A percentile compares a stretch with the other conserved stretches of the same genome.
Evolutionary conservation across 2,329 filamentous ascomycete species (phyloP).

Genomic region (Fusarium sp.): DNA sequence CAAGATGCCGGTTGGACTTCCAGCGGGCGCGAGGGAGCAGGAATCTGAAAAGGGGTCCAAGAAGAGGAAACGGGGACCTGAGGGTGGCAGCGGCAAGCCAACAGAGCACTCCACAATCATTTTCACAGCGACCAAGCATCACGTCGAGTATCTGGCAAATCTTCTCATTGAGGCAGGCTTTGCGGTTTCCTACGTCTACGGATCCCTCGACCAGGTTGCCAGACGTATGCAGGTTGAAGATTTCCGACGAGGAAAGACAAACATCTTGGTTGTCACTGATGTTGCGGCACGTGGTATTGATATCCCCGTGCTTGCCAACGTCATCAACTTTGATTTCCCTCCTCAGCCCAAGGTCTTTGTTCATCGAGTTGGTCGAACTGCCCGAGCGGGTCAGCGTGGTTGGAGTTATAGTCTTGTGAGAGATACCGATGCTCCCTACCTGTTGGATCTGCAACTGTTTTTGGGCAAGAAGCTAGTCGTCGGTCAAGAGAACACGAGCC

Average conservation of each 20-base stretch:
- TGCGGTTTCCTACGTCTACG: conserved; percentile 92
- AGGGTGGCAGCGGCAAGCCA: conserved; percentile 67
- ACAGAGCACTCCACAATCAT: conserved; percentile 93
- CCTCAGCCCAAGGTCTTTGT: conserved; percentile 97
- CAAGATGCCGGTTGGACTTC: conserved; percentile 79
- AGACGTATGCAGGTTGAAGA: conserved; percentile 90
- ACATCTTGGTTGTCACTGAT: conserved; percentile 94
- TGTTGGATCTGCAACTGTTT: conserved; percentile 93
- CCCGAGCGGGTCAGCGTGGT: conserved; percentile 87
- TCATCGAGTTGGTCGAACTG: conserved; percentile 94
- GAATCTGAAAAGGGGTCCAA: conserved; percentile 59
- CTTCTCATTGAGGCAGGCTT: conserved; percentile 85
- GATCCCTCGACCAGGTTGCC: conserved; percentile 91
- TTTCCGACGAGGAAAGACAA: conserved; percentile 82
- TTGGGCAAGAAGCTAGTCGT: conserved; percentile 82
- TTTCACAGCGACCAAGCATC: conserved; percentile 94
- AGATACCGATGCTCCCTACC: conserved; percentile 87
- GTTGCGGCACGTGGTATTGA: conserved; percentile 97
- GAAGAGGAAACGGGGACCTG: conserved; percentile 73
- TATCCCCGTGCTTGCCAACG: conserved; percentile 93
- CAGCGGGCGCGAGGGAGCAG: conserved; percentile 58
- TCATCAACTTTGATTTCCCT: conserved; percentile 98
- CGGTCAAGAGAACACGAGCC: conserved; percentile 68
- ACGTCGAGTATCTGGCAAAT: conserved; percentile 89
- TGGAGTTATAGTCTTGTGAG: conserved; percentile 95